Conservation (phyloP, 345 rosid species). For the Melastoma malabathricum region DNA sequence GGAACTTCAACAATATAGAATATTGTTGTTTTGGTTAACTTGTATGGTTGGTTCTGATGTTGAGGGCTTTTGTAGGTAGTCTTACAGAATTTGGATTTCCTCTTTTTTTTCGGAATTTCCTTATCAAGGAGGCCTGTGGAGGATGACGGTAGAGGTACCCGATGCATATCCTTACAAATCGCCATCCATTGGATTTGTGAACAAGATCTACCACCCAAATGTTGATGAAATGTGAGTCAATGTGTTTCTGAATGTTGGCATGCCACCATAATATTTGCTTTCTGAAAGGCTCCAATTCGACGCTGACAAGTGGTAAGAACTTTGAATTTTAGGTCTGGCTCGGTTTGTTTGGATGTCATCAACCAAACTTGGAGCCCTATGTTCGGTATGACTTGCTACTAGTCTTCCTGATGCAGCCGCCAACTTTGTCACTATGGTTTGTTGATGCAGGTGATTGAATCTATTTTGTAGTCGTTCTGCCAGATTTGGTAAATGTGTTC, state of each 20-base stretch:
- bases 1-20: no score
- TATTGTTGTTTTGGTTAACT: no score
- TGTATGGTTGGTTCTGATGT: no score
- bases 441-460: constrained; percentile 1
- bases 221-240: constrained; percentile 88
- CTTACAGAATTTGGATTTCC: not conserved
- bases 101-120: constrained; percentile 34
- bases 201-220: constrained; percentile 95
- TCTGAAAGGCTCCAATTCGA: not conserved
- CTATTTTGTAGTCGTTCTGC: constrained; percentile 6
- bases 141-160: constrained; percentile 89
- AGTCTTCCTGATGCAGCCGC: no score
- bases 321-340: constrained; percentile 71
- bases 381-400: constrained; percentile 49
- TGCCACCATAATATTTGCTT: not conserved
- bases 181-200: constrained; percentile 88
- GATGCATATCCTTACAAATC: constrained; percentile 99
- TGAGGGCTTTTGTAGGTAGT: no score
- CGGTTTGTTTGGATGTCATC: constrained; percentile 92
- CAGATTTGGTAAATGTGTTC: constrained; percentile 93
- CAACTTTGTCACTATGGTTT: not conserved
- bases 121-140: constrained; percentile 91
- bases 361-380: constrained; percentile 98
- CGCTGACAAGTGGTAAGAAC: not conserved
- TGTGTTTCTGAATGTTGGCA: constrained; percentile 4